phyloP scores from a whole-genome alignment of 2,329 filamentous ascomycete species.

The Fusarium sp. region DNA sequence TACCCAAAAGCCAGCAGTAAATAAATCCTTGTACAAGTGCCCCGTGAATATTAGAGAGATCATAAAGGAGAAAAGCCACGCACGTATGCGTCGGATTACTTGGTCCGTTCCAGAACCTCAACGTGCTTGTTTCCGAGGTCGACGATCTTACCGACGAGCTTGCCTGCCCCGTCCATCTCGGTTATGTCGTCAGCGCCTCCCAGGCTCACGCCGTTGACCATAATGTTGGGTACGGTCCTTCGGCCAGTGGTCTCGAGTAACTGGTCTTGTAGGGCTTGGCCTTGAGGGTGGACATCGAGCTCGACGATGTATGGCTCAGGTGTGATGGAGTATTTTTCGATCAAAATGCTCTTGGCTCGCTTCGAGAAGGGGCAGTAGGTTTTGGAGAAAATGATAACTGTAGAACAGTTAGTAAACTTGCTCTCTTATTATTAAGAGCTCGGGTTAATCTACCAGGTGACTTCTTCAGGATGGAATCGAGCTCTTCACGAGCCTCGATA shows the following conservation, averaged over 20 bases:
- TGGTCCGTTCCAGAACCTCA: conserved; percentile 58
- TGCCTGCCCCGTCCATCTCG: conserved; percentile 73
- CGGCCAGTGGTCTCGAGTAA: conserved; percentile 81
- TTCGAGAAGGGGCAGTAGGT: conserved; percentile 89
- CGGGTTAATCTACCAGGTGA: conserved; percentile 74
- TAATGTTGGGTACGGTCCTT: conserved; percentile 89
- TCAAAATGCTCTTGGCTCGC: conserved; percentile 84
- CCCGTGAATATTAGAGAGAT: conserved; percentile 18
- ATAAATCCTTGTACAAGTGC: conserved; percentile 22
- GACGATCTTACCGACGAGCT: conserved; percentile 77
- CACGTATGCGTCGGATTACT: background rate
- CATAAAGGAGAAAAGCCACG: conserved; percentile 9
- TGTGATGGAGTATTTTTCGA: conserved; percentile 84
- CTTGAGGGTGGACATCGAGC: conserved; percentile 84
- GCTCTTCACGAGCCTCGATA: conserved; percentile 73
- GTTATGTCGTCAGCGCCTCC: conserved; percentile 90
- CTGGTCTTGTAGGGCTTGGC: conserved; percentile 75
- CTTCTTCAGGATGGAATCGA: conserved; percentile 84
- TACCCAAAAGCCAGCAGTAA: conserved; percentile 22
- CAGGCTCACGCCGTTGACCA: conserved; percentile 88
- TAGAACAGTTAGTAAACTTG: conserved; percentile 12
- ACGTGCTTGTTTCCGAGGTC: conserved; percentile 77
- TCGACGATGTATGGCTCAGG: conserved; percentile 90
- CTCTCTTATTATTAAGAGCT: background rate
- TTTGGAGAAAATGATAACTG: conserved; percentile 97